Base-by-base conservation (phyloP, 2,329 filamentous ascomycete genomes). In the Aspergillus flavus region DNA sequence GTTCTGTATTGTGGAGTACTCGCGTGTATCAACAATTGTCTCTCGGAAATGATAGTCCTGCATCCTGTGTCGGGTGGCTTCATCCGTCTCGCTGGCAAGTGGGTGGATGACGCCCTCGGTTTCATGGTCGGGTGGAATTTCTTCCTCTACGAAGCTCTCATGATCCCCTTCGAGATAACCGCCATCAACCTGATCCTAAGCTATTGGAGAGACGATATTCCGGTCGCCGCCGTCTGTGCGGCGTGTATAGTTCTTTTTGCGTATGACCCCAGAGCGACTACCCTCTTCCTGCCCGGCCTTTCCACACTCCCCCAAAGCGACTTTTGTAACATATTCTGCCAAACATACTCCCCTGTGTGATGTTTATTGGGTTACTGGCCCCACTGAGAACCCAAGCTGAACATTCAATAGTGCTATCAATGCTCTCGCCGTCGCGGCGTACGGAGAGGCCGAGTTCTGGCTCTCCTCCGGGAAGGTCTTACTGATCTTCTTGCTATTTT, bases 371-470 rank as follows among this genome's bases (percentile, higher is more conserved):
- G 16, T 41, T 1, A 1, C 9, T n/a, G 4, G 39, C 19, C 39
- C 7, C 39, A 4, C 2, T n/a, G 7, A 41, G 39, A 4, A n/a
- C 7, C 39, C 39, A n/a, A 41, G 36, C 57, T 59, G 16, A 59
- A 23, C 5, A 16, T 26, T 23, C 26, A 3, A 39, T 36, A 68
- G 65, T 16, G 43, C 73, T 12, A 67, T 82, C 16, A 83, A 83
- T 63, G 68, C 79, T 12, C 62, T 82, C 2, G 76, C 77, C 1
- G 81, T 83, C 1, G 67, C 71, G 3, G 76, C 71, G 54, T 83
- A 78, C 62, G 81, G 81, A n/a, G 75, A 79, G 54, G 73, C 79
- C 6, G 81, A 83, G 66, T 83, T 83, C 62, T 83, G 78, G 71
- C 71, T 82, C 30, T 77, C 79, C 0, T 73, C 74, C 65, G 75